phyloP scores from a whole-genome alignment of 371 early-diverging fungal genomes.

The Gilbertella persicaria region DNA sequence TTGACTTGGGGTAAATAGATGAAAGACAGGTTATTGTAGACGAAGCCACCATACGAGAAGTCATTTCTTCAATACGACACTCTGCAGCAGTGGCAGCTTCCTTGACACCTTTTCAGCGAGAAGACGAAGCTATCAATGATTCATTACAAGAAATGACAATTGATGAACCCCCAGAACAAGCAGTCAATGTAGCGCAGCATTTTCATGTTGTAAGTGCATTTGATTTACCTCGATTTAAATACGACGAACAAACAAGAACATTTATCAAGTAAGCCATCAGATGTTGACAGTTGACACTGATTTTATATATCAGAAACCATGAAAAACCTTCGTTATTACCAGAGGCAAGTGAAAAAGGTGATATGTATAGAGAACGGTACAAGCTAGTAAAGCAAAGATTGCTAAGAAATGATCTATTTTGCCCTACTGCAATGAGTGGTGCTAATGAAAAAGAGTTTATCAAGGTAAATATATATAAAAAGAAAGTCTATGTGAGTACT shows the following conservation, averaged over 20 bases:
- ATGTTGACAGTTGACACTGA: constrained; percentile 16
- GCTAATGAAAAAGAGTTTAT: constrained; percentile 6
- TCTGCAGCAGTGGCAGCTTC: constrained; percentile 28
- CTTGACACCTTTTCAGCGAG: constrained; percentile 26
- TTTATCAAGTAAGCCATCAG: constrained; percentile 53
- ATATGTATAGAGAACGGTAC: constrained; percentile 73
- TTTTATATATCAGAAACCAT: too few species aligned
- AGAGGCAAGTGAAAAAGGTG: constrained; percentile 64
- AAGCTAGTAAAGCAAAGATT: constrained; percentile 78
- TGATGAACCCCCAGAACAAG: constrained; percentile 28
- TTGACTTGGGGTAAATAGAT: constrained; percentile 2
- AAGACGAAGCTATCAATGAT: constrained; percentile 27
- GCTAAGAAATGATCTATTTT: constrained; percentile 80
- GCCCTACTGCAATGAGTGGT: constrained; percentile 43
- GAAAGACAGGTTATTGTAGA: constrained; percentile 33
- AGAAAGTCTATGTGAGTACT: background rate
- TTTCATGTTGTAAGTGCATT: constrained; percentile 79
- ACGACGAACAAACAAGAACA: constrained; percentile 62
- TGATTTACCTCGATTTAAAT: constrained; percentile 68
- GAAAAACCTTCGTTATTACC: constrained; percentile 51
- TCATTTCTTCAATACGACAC: constrained; percentile 25
- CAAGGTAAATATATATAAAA: constrained; percentile 27
- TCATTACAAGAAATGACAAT: constrained; percentile 38
- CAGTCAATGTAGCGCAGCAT: constrained; percentile 57
- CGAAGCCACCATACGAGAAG: constrained; percentile 30